phyloP scores from a whole-genome alignment of 768 basidiomycete genomes.

The Amanita molliuscula region DNA sequence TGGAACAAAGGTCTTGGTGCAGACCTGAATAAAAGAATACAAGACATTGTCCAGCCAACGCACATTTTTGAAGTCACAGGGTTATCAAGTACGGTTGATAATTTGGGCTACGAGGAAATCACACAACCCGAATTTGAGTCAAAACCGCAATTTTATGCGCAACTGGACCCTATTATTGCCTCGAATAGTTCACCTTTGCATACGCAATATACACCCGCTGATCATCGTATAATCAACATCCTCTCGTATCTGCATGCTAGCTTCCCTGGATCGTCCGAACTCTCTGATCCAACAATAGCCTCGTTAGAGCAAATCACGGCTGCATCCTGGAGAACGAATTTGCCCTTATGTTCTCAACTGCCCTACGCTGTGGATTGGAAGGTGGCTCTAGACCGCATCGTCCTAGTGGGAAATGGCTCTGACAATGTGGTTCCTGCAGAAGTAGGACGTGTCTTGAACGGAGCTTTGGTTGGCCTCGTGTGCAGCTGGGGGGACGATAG shows the following conservation, averaged over 20 bases:
- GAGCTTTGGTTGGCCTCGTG: slow-evolving; percentile 71
- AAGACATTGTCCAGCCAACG: slow-evolving; percentile 51
- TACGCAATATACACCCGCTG: slow-evolving; percentile 42
- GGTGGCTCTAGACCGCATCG: slow-evolving; percentile 48
- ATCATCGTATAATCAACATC: slow-evolving; percentile 58
- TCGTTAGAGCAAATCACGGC: slow-evolving; percentile 26
- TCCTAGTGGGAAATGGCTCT: slow-evolving; percentile 61
- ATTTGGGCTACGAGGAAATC: neutral
- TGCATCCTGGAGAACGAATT: slow-evolving; percentile 50
- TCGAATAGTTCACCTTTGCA: slow-evolving; percentile 32
- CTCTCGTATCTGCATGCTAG: slow-evolving; percentile 71
- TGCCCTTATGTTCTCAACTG: slow-evolving; percentile 54
- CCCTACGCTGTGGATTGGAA: slow-evolving; percentile 67
- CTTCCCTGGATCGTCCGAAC: slow-evolving; percentile 14
- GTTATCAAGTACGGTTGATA: slow-evolving; percentile 14
- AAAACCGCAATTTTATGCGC: neutral
- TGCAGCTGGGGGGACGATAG: slow-evolving; percentile 11
- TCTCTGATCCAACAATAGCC: slow-evolving; percentile 3
- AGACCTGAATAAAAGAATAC: slow-evolving; percentile 63
- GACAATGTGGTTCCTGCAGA: slow-evolving; percentile 75
- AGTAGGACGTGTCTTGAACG: slow-evolving; percentile 63
- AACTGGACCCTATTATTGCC: slow-evolving; percentile 18
- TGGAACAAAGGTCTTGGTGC: slow-evolving; percentile 93
- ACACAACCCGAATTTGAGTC: neutral
- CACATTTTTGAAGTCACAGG: slow-evolving; percentile 44